Base-by-base conservation (phyloP, 2,329 filamentous ascomycete species). In the Periconia sp. region DNA sequence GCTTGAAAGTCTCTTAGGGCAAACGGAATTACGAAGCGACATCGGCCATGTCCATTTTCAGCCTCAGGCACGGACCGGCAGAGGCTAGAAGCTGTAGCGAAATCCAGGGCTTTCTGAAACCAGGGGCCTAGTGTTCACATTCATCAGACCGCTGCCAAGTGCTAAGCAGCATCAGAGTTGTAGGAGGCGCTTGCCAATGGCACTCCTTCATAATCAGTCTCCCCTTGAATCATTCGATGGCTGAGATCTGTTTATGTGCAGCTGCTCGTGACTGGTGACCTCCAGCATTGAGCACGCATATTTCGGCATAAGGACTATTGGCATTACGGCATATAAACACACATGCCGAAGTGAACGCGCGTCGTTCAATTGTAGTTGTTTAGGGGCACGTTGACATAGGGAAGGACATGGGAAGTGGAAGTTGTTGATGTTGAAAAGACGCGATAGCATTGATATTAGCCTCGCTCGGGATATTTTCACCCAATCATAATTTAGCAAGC, bases 141-240 rank as follows among this genome's bases (percentile, higher is more conserved):
- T 22, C 24, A 13, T n/a, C 30, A 15, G 32, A 10, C 3, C 33
- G 18, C 36, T 16, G 50, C 50, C 50, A 51, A 54, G 48, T 39
- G 48, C 48, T 40, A 34, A 48, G 31, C 10, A 48, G 48, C 50
- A 43, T 51, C 50, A 49, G 38, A 46, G 28, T 9, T 49, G 50
- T 51, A 40, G 13, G 50, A 47, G 39, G 33, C 26, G 13, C 32
- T 37, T 25, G 13, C 22, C 17, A 15, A 9, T 22, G 9, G 11
- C 4, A 16, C 4, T 37, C 35, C 35, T 37, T 37, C n/a, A 37
- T 37, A 5, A 6, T 28, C 25, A 28, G 12, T 8, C 6, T 8
- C 10, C 9, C 10, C 11, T 29, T 12, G 15, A 29, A 19, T 22
- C 25, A 22, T n/a, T 30, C 25, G 4, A 15, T 16, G 18, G 8